Base-by-base conservation (phyloP, 768 basidiomycete species). In the Boletus pseudopeckii region DNA sequence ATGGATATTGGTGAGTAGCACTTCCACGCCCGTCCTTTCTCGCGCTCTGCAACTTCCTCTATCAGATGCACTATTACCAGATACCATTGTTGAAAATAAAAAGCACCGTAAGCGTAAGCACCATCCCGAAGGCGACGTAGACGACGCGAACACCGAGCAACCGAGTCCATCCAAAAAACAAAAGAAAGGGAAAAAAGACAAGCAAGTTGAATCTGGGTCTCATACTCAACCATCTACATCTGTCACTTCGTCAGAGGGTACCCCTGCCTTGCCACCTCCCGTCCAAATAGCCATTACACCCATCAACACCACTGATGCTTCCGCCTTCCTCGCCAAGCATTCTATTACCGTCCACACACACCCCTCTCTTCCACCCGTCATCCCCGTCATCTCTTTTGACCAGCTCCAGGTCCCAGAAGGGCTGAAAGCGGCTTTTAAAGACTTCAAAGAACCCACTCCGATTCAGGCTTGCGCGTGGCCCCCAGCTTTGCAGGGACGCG, bases 391-490 rank as follows among this genome's bases (percentile, higher is more conserved):
- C 43, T 78, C 83, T 2, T 96, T 99, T 66, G 74, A 80, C 53
- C 81, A 88, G 50, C 80, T 98, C 1, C 76, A 75, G 28, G 79
- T 98, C 45, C 83, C 88, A 7, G 68, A 74, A 1, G 74, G 76
- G 14, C 80, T 98, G 33, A 79, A 77, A 39, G 64, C 72, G 1
- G 86, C 84, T 0, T 85, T 98, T 54, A 68, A 75, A 45, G 75
- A 74, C 8, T 99, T 94, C 75, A 82, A 84, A 58, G 83, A 88
- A 58, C 96, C 97, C 5, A 96, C 95, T 0, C 95, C 97, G 0
- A 93, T 99, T 50, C 97, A 99, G 67, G 87, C 92, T 7, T 96
- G 92, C 61, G 83, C 94, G 13, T 98, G 95, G 95, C 92, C 95
- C 2, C 84, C 90, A 33, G 84, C 90, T 7, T 74, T 98, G 24